Conservation (phyloP, 2,329 filamentous ascomycete species). For the Achaetomium macrosporum region DNA sequence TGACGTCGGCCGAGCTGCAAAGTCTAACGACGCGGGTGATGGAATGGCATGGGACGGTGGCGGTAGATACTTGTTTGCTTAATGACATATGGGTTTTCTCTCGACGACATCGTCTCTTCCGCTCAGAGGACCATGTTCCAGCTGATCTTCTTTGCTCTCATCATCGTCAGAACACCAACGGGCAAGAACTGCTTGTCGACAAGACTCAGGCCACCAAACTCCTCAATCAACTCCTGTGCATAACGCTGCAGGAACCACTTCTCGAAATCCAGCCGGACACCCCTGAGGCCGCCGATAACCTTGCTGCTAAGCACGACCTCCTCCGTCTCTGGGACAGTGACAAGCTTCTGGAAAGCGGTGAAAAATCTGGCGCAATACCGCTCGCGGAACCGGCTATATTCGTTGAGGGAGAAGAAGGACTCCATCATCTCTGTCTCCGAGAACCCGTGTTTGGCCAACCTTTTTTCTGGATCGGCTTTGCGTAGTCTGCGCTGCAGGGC, state of each 20-base stretch:
- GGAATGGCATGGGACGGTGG: constrained; percentile 4
- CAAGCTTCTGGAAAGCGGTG: constrained; percentile 25
- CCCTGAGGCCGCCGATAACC: constrained; percentile 21
- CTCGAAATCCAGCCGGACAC: constrained; percentile 23
- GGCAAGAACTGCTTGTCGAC: constrained; percentile 37
- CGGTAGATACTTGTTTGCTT: constrained; percentile 3
- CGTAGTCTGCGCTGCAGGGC: constrained; percentile 12
- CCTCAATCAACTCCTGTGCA: constrained; percentile 28
- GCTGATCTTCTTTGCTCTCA: constrained; percentile 35
- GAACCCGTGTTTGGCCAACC: background rate
- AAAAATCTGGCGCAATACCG: constrained; percentile 16
- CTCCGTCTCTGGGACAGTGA: constrained; percentile 22
- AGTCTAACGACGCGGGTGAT: background rate
- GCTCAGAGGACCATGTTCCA: constrained; percentile 37
- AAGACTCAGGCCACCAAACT: constrained; percentile 33
- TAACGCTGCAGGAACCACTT: constrained; percentile 33
- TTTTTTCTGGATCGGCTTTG: constrained; percentile 12
- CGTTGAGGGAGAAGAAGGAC: constrained; percentile 32
- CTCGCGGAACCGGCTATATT: constrained; percentile 32
- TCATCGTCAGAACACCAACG: constrained; percentile 34
- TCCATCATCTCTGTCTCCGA: constrained; percentile 15
- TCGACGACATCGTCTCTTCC: background rate
- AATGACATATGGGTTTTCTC: constrained; percentile 1
- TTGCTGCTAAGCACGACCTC: constrained; percentile 24
- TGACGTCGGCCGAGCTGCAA: too few species aligned